Evolutionary conservation across 305 asterid genomes (phyloP), one percentile per base, ranked within the genome.

Genomic region (Euphrasia arctica): DNA sequence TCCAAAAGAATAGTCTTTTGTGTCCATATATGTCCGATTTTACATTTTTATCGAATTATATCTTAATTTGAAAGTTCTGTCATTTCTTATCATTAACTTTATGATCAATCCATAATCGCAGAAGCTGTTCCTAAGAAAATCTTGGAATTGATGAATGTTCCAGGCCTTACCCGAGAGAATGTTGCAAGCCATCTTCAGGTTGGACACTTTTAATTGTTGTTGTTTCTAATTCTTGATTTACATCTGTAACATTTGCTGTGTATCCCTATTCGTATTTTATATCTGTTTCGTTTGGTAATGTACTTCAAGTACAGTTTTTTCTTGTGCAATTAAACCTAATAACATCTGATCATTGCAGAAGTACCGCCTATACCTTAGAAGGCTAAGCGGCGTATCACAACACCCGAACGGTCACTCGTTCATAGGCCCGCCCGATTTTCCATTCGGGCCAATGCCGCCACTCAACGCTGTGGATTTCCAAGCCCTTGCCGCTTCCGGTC

Each of bases 401-500:
- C 14, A 28, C 61, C 43, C 15, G 39, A 29, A 28, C 9, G 61
- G 61, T 6, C 13, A 56, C 42, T 13, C 61, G n/a, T 56, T 56
- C 15, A n/a, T 29, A n/a, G 61, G 61, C 7, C 61, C 61, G 4
- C 6, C 41, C 9, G 61, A 56, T 12, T 31, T 18, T 1, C 15
- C 42, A 0, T 56, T 56, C 22, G 43, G 43, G 43, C 6, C 61
- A 6, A 28, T 56, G 42, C 4, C 61, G 2, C 68, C 95, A 2
- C 78, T 89, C 13, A 82, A 48, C 3, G 84, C 90, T 27, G 74
- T 83, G 11, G 93, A 88, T 54, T 77, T 88, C 71, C 97, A 90
- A 77, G 83, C 90, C 54, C 32, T 54, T 15, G 58, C 58, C 1
- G 29, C 58, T 25, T 54, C 58, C 9, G n/a, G 58, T 54, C 58